Conservation (phyloP, 2,329 filamentous ascomycete species). For the Cytospora leucostoma region DNA sequence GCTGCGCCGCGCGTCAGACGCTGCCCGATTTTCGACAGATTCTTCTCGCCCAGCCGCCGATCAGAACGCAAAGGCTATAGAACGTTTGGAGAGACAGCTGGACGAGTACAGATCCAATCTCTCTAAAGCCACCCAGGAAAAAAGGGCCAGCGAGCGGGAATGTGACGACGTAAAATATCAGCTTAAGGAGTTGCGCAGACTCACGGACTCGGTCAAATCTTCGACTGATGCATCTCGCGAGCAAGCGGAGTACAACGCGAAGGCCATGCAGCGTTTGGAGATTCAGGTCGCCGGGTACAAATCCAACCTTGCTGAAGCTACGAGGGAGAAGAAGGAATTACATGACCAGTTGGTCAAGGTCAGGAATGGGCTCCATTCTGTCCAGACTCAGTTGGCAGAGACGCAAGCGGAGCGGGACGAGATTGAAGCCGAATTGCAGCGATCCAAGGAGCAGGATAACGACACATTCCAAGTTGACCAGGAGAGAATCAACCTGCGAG, state of each 20-base stretch:
- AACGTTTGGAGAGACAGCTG: conserved; percentile 57
- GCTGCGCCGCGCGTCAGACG: conserved; percentile 34
- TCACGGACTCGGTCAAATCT: conserved; percentile 35
- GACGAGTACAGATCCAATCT: conserved; percentile 66
- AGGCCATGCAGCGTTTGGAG: conserved; percentile 54
- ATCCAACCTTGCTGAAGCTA: conserved; percentile 55
- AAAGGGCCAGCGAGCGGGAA: conserved; percentile 48
- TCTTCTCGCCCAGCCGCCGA: conserved; percentile 39
- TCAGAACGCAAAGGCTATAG: conserved; percentile 45
- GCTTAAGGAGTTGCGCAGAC: conserved; percentile 39
- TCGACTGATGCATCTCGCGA: conserved; percentile 38
- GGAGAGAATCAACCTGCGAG: conserved; percentile 68
- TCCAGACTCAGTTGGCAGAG: conserved; percentile 59
- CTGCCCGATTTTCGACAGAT: conserved; percentile 34
- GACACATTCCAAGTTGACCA: conserved; percentile 62
- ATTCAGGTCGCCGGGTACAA: conserved; percentile 61
- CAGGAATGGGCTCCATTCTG: conserved; percentile 60
- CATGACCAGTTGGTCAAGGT: conserved; percentile 64
- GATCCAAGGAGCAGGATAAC: conserved; percentile 55
- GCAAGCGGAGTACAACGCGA: conserved; percentile 38
- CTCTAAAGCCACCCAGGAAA: conserved; percentile 60
- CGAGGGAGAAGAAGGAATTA: conserved; percentile 62
- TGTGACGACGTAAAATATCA: conserved; percentile 48
- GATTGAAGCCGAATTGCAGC: conserved; percentile 61
- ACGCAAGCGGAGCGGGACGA: conserved; percentile 67